A percentile compares a stretch with the other conserved stretches of the same genome.
phyloP scores from a whole-genome alignment of 192 early-diverging fungal species.

The Dimargaris xerosporica region DNA sequence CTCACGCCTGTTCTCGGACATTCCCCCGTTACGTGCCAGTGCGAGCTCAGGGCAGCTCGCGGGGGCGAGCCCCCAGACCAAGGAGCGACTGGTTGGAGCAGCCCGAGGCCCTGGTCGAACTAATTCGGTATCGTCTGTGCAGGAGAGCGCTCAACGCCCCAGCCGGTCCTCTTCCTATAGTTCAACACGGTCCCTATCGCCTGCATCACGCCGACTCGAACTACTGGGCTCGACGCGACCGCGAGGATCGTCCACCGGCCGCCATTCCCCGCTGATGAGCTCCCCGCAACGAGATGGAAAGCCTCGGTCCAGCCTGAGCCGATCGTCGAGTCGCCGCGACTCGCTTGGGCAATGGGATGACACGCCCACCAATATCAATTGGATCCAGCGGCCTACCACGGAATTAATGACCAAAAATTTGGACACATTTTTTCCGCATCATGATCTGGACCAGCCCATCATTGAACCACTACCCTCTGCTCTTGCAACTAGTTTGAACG shows the following conservation, averaged over 20 bases:
- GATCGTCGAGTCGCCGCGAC: not conserved
- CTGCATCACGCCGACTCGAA: not conserved
- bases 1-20: not conserved
- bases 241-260: not conserved
- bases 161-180: not conserved
- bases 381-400: constrained; percentile 37
- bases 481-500: no score
- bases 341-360: not conserved
- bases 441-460: constrained; percentile 59
- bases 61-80: not conserved
- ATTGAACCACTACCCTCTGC: constrained; percentile 22
- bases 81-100: not conserved
- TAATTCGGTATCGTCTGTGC: no score
- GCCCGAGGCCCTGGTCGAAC: no score
- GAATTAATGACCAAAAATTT: constrained; percentile 51
- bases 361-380: not conserved
- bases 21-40: not conserved
- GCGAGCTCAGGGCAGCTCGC: not conserved
- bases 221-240: not conserved
- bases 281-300: no score
- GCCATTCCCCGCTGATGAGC: not conserved
- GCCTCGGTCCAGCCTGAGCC: not conserved
- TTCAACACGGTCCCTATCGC: not conserved
- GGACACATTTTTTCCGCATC: constrained; percentile 56
- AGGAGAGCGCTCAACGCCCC: not conserved